Percentiles rank a stretch among this genome's conserved stretches.
Evolutionary conservation across 768 basidiomycete species (phyloP).

Genomic region (Gloeopeniophorella convolvens): DNA sequence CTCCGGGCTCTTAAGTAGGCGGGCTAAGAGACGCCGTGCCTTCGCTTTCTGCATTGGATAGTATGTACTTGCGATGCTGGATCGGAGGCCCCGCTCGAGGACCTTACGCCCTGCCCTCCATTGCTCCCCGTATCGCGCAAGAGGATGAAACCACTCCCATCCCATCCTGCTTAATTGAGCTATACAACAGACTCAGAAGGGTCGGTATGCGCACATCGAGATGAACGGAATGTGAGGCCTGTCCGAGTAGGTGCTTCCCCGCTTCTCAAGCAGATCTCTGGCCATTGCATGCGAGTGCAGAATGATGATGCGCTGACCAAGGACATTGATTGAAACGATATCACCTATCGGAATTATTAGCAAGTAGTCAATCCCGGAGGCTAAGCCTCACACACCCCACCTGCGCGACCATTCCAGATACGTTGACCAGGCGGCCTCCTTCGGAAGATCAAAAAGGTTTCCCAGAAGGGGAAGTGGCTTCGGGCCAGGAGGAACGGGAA

Average conservation of each 20-base stretch:
- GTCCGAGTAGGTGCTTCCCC: slow-evolving; percentile 43
- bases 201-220: background rate
- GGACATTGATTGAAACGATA: slow-evolving; percentile 26
- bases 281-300: slow-evolving; percentile 38
- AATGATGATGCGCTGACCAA: slow-evolving; percentile 38
- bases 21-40: background rate
- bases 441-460: background rate
- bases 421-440: background rate
- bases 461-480: background rate
- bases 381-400: too few relatives aligned
- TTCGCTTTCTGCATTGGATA: background rate
- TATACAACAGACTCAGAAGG: background rate
- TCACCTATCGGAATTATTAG: too few relatives aligned
- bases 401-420: background rate
- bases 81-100: background rate
- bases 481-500: background rate
- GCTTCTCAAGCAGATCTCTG: slow-evolving; percentile 39
- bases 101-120: background rate
- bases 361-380: too few relatives aligned
- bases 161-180: background rate
- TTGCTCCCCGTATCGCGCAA: background rate
- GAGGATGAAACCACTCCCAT: background rate
- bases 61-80: background rate
- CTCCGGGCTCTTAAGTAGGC: background rate
- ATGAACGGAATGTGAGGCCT: slow-evolving; percentile 30